phyloP scores from a whole-genome alignment of 2,329 filamentous ascomycete species.

The Aspergillus intermedius region DNA sequence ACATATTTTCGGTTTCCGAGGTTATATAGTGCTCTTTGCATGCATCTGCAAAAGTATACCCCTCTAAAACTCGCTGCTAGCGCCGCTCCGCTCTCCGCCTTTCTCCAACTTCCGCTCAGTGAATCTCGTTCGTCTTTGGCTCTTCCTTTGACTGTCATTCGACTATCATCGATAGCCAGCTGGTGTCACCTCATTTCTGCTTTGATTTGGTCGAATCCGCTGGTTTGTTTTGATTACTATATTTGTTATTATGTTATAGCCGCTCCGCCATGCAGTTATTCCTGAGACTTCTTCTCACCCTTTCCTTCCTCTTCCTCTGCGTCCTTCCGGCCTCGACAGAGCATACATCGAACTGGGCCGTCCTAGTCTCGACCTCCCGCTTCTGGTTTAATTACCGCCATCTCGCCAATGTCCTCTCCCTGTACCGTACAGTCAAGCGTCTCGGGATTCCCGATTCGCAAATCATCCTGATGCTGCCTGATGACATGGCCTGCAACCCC shows the following conservation, averaged over 20 bases:
- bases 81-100: neutral
- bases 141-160: neutral
- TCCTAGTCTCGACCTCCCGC: slow-evolving; percentile 94
- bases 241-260: slow-evolving; percentile 10
- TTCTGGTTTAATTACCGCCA: slow-evolving; percentile 99
- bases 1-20: too few species aligned
- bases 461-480: slow-evolving; percentile 99
- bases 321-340: slow-evolving; percentile 21
- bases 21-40: too few species aligned
- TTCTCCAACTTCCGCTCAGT: neutral
- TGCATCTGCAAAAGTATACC: neutral
- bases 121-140: neutral
- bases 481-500: slow-evolving; percentile 99
- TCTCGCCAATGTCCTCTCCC: slow-evolving; percentile 91
- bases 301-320: slow-evolving; percentile 17
- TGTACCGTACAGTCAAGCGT: slow-evolving; percentile 96
- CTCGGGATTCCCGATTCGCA: slow-evolving; percentile 96
- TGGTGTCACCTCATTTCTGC: neutral
- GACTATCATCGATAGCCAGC: neutral
- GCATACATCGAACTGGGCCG: slow-evolving; percentile 98
- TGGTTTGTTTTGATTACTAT: neutral
- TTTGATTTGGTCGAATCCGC: neutral
- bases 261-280: slow-evolving; percentile 20
- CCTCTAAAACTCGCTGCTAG: neutral
- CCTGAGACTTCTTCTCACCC: slow-evolving; percentile 19